phyloP scores from a whole-genome alignment of 2,329 filamentous ascomycete genomes.

The Aspergillus chevalieri region DNA sequence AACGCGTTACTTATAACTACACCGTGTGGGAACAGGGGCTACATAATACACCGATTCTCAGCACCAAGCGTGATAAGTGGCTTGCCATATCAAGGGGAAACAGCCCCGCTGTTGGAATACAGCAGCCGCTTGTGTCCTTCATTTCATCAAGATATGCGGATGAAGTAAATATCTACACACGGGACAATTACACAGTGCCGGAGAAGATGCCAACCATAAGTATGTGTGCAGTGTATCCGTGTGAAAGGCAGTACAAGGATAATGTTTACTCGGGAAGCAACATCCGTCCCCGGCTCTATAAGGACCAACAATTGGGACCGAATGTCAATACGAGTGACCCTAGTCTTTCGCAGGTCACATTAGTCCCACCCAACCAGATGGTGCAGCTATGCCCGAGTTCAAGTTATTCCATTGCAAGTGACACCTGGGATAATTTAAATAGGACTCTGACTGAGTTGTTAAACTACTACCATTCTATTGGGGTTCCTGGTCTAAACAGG shows the following conservation, averaged over 20 bases:
- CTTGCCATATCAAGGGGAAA: too few relatives aligned
- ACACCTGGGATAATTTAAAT: background rate
- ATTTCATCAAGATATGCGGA: background rate
- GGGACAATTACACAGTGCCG: conserved; percentile 3
- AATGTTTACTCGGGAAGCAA: background rate
- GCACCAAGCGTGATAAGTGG: too few relatives aligned
- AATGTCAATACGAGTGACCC: too few relatives aligned
- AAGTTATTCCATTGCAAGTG: background rate
- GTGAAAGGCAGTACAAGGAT: conserved; percentile 5
- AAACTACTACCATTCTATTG: too few relatives aligned
- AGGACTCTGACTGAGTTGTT: too few relatives aligned
- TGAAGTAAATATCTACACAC: background rate
- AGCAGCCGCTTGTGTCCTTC: background rate
- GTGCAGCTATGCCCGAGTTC: background rate
- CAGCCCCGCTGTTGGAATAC: background rate
- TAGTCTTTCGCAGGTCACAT: background rate
- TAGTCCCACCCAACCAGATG: background rate
- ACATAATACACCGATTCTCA: background rate
- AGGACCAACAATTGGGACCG: background rate
- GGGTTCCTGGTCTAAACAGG: too few relatives aligned
- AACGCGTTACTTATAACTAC: too few relatives aligned
- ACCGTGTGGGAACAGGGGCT: background rate
- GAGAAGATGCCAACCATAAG: conserved; percentile 5
- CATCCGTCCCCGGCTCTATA: background rate
- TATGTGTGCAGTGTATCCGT: conserved; percentile 9